Evolutionary conservation across 495 filamentous ascomycete genomes (phyloP), one percentile per base, ranked within the genome.

Genomic region (Chlorociboria aeruginascens): DNA sequence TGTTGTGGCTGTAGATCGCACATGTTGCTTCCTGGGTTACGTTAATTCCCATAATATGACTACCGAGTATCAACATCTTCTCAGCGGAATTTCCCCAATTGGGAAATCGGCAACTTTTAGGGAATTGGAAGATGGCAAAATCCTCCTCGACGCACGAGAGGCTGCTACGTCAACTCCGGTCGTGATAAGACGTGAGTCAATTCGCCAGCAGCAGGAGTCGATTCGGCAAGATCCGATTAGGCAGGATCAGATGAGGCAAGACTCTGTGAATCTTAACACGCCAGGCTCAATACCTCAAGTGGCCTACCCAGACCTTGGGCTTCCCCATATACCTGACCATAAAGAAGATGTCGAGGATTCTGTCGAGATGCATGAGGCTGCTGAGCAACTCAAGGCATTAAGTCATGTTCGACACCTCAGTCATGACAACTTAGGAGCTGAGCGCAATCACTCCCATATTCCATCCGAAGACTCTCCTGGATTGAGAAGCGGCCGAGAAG

Each of bases 21-120:
- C 73, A 16, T 76, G 73, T 60, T 72, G 68, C 48, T 76, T 75
- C 46, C 50, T 78, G 48, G 74, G 74, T 31, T 67, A 71, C 46
- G 69, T 78, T 48, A 72, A 65, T 44, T 74, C 74, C 0, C 70
- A 76, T 54, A 78, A 78, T 59, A 69, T 78, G 72, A 69, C 68
- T 6, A 69, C 70, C 43, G 64, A 76, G 8, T 76, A 78, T 46
- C 67, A 76, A 40, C 63, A 69, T 12, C 62, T 78, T 13, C 62
- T 77, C 36, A 61, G 65, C 25, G 64, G 66, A 8, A 63, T 68
- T 31, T 60, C 63, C 11, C 51, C 55, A 7, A 37, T 55, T 32
- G 40, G 48, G 14, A 58, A 56, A 32, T 46, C 50, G 20, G 60
- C 66, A 10, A 64, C 63, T 11, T 54, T 63, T 34, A 74, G 69